A percentile compares a stretch with the other conserved stretches of the same genome.
phyloP scores from a whole-genome alignment of 305 asterid species.

The Caryopteris hybrid region DNA sequence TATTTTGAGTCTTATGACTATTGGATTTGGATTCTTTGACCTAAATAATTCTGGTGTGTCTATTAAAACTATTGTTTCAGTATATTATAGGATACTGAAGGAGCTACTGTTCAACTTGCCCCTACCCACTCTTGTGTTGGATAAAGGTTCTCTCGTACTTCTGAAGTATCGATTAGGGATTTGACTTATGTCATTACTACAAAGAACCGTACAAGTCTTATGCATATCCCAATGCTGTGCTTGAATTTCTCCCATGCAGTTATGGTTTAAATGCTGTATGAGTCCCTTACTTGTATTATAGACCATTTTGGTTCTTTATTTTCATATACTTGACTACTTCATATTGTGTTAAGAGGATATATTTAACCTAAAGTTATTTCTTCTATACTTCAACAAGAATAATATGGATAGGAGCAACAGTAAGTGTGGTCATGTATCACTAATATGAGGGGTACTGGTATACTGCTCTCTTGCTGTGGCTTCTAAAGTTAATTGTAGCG shows the following conservation, averaged over 20 bases:
- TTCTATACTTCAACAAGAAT: constrained; percentile 1
- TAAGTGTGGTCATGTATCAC: not conserved
- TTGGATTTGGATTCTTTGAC: not conserved
- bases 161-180: too few species aligned
- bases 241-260: not conserved
- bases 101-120: too few species aligned
- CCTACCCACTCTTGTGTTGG: too few species aligned
- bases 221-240: not conserved
- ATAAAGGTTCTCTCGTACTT: too few species aligned
- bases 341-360: not conserved
- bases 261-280: not conserved
- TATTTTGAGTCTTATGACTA: not conserved
- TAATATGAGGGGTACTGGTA: not conserved
- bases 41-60: not conserved
- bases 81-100: too few species aligned
- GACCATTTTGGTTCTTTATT: not conserved
- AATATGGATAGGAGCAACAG: not conserved
- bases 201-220: not conserved
- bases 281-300: not conserved
- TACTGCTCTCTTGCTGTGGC: not conserved
- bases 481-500: not conserved
- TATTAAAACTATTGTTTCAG: not conserved
- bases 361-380: not conserved
- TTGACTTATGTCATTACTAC: too few species aligned
- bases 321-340: not conserved